These are phyloP conservation scores for Ophidiomyces ophidiicola DNA, from an alignment of 2,329 filamentous ascomycete species.

Conservation along the genomic window DNA sequence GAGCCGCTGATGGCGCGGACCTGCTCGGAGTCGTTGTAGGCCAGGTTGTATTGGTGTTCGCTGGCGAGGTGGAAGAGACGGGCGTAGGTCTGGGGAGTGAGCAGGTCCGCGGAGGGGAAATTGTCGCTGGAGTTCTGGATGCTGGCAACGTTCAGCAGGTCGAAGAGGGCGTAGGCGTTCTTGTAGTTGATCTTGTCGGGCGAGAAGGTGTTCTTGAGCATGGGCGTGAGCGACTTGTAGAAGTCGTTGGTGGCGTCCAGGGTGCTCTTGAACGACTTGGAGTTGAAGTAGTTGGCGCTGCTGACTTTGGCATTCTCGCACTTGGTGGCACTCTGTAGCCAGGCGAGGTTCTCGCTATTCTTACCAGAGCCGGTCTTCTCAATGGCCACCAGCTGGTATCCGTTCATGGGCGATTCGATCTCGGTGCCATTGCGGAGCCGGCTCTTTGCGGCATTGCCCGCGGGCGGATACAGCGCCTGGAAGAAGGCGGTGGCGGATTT, in stretches of 20 bases:
- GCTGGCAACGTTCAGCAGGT: constrained; percentile 49
- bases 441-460: constrained; percentile 44
- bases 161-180: constrained; percentile 55
- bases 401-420: constrained; percentile 56
- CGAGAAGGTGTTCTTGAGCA: constrained; percentile 43
- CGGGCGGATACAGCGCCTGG: constrained; percentile 77
- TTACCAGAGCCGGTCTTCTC: constrained; percentile 47
- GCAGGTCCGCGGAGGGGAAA: constrained; percentile 48
- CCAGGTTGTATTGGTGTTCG: constrained; percentile 67
- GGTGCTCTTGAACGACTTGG: constrained; percentile 38
- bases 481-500: constrained; percentile 69
- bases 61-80: constrained; percentile 65
- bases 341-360: constrained; percentile 46
- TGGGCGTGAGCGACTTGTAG: constrained; percentile 41
- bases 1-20: constrained; percentile 44
- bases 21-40: constrained; percentile 54
- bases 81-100: constrained; percentile 47
- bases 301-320: constrained; percentile 45
- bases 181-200: constrained; percentile 42
- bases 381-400: constrained; percentile 76
- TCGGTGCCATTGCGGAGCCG: constrained; percentile 58
- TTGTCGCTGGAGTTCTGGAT: constrained; percentile 48
- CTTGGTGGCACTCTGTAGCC: constrained; percentile 46
- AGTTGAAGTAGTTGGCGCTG: constrained; percentile 48
- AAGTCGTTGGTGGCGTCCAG: constrained; percentile 41